phyloP scores from a whole-genome alignment of 352 stramenopile species.

The Phytopythium montanum region DNA sequence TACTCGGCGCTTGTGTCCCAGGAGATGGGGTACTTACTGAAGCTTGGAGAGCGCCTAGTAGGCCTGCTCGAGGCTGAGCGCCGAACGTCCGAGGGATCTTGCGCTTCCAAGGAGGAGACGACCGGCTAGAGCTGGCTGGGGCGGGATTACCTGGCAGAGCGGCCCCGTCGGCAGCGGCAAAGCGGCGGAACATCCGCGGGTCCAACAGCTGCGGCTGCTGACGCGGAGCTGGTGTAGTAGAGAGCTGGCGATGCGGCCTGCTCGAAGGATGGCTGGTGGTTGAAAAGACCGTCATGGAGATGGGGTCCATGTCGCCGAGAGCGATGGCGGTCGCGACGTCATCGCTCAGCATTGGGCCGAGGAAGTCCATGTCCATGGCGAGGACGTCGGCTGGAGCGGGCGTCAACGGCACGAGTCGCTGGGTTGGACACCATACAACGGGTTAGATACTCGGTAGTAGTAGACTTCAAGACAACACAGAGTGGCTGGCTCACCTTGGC shows the following conservation, averaged over 20 bases:
- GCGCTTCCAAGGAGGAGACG: conserved; percentile 14
- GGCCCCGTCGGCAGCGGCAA: conserved; percentile 6
- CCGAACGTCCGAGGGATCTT: conserved; percentile 24
- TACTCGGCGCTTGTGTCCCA: not conserved
- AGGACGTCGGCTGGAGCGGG: conserved; percentile 33
- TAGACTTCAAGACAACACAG: not conserved
- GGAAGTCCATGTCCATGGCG: conserved; percentile 51
- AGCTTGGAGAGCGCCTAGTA: not conserved
- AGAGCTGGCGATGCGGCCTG: not conserved
- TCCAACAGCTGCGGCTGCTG: conserved; percentile 2
- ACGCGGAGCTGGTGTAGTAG: not conserved
- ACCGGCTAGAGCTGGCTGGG: not conserved
- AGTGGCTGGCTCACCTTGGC: conserved; percentile 34
- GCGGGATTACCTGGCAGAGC: not conserved
- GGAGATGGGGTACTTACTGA: not conserved
- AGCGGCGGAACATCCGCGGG: conserved; percentile 2
- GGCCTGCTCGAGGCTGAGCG: not conserved
- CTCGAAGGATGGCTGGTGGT: not conserved
- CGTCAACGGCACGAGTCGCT: conserved; percentile 69
- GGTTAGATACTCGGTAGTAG: not conserved
- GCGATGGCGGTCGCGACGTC: conserved; percentile 51
- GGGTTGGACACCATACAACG: conserved; percentile 7
- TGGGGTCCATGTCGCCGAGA: conserved; percentile 72
- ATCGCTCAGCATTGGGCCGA: conserved; percentile 49
- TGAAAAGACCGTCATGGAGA: conserved; percentile 45